These are phyloP conservation scores for Magnolia sinica DNA, from an alignment of 164 flowering plant genomes.

Conservation along the genomic window DNA sequence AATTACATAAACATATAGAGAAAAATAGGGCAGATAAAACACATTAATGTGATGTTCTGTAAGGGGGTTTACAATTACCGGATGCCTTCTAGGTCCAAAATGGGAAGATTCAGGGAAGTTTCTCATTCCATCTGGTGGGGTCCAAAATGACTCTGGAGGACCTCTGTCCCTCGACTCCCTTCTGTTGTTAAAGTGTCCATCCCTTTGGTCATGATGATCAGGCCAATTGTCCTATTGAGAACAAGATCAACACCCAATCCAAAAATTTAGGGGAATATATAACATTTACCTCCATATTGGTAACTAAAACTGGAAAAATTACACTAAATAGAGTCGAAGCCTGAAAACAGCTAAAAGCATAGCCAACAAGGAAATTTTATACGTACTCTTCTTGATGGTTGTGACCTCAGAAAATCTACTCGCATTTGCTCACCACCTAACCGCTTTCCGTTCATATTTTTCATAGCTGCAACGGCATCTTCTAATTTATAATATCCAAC, in stretches of 20 bases:
- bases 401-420: conserved; percentile 83
- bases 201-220: conserved; percentile 52
- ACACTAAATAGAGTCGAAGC: background rate
- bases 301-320: background rate
- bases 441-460: conserved; percentile 65
- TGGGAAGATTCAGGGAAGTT: conserved; percentile 26
- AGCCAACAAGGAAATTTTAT: background rate
- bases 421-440: conserved; percentile 77
- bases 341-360: background rate
- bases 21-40: background rate
- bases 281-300: background rate
- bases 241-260: background rate
- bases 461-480: conserved; percentile 81
- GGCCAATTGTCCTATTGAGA: conserved; percentile 49
- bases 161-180: conserved; percentile 30
- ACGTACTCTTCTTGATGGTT: conserved; percentile 77
- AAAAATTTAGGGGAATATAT: background rate
- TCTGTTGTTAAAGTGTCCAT: conserved; percentile 33
- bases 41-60: background rate
- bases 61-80: conserved; percentile 28
- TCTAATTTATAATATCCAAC: conserved; percentile 63
- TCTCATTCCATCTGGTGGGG: conserved; percentile 23
- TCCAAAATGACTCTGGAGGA: conserved; percentile 29
- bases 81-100: conserved; percentile 36
- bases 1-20: background rate